Evolutionary conservation across 805 yeast genomes (phyloP), one percentile per base, ranked within the genome.

Genomic region (Clavispora santaluciae): DNA sequence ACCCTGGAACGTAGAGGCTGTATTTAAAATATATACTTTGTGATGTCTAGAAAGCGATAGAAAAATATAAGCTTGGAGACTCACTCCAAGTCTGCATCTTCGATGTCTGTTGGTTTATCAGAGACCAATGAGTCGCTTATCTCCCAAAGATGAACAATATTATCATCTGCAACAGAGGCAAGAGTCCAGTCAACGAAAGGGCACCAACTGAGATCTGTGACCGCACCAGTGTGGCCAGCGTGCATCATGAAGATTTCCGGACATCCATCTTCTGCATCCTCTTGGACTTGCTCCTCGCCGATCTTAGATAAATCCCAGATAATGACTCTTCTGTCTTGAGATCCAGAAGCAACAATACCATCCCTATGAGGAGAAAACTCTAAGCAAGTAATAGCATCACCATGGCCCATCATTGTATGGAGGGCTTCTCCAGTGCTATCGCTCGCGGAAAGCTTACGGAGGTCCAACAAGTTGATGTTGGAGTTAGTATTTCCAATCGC

Each of bases 221-320:
- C 81, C 5, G 83, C 72, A 13, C 87, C 83, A 15, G 89, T 81
- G 56, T 88, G 95, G 16, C 96, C 96, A 28, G 95, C 95, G 57
- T 88, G 96, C 82, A 88, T 84, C 89, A 87, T 84, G 52, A 87
- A 68, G 25, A 88, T 63, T 59, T 88, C 96, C 4, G 95, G 91
- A 21, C 84, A 84, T 29, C 95, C 96, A 54, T 88, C 96, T 49
- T 85, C 95, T 22, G 88, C 85, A 56, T 88, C 96, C 50, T 87
- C 96, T 50, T 80, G 89, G 11, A 73, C 73, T 59, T 86, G 95
- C 55, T 87, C 95, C 47, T 81, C 85, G 4, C 96, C 96, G 26
- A 88, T 82, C 50, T 77, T 80, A 35, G 70, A 66, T 42, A 87
- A 66, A 57, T 88, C 95, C 96, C 96, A 87, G 4, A 88, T 50